A percentile compares a stretch with the other conserved stretches of the same genome.
Evolutionary conservation across 106 monocot species (phyloP).

Genomic region (Gastrodia elata): DNA sequence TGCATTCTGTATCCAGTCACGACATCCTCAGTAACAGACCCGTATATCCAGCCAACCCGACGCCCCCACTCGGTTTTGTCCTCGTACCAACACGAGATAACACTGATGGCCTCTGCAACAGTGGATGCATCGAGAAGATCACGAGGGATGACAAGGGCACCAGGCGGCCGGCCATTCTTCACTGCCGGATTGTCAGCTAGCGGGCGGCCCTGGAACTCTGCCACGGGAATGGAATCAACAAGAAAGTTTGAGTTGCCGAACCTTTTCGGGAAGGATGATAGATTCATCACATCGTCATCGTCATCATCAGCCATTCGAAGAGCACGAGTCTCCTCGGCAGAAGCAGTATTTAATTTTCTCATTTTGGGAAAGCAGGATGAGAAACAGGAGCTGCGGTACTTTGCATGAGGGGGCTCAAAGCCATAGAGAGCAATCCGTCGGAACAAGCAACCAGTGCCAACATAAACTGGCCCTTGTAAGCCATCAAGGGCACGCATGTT

Average conservation of each 20-base stretch:
- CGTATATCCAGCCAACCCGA: conserved; percentile 89
- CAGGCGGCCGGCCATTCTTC: conserved; percentile 65
- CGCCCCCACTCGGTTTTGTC: conserved; percentile 89
- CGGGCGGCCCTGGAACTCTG: conserved; percentile 73
- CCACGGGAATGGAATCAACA: conserved; percentile 60
- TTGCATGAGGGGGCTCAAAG: conserved; percentile 48
- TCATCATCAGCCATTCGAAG: conserved; percentile 6
- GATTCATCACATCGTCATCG: conserved; percentile 6
- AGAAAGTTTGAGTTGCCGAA: conserved; percentile 69
- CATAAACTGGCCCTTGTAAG: conserved; percentile 55
- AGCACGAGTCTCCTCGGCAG: conserved; percentile 8
- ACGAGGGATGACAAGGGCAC: conserved; percentile 53
- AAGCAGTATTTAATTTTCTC: conserved; percentile 6
- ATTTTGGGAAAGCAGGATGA: conserved; percentile 35
- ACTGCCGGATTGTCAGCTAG: conserved; percentile 66
- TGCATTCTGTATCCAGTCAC: conserved; percentile 84
- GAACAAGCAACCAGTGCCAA: conserved; percentile 60
- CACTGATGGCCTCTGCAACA: conserved; percentile 77
- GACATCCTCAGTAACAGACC: conserved; percentile 75
- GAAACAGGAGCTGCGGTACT: conserved; percentile 24
- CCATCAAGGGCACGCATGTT: conserved; percentile 89
- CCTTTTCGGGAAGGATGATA: conserved; percentile 2
- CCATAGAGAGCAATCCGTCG: conserved; percentile 50
- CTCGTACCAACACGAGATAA: conserved; percentile 91
- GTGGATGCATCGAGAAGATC: conserved; percentile 64